Base-by-base conservation (phyloP, 2,329 filamentous ascomycete species). In the Paracoccidioides brasiliensis region DNA sequence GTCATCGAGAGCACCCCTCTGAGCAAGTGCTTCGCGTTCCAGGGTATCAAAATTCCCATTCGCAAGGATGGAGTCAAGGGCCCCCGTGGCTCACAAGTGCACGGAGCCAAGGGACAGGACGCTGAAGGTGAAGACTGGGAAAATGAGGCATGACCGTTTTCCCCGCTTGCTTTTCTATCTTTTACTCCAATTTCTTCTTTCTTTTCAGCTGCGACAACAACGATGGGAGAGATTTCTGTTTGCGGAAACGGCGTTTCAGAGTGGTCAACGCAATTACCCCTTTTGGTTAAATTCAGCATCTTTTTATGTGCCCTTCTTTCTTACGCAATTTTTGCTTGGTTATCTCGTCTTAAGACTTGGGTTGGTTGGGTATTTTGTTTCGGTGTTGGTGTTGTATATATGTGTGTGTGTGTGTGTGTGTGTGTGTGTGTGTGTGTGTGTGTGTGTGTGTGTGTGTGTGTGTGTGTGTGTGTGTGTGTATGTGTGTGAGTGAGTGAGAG, bases 41-140 rank as follows among this genome's bases (percentile, higher is more conserved):
- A 98, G 66, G 93, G 93, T 30, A 95, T 95, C 72, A 96, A 96
- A 72, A 96, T 97, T 30, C 91, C 91, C 0, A 96, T 97, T 55
- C 78, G 91, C 28, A 96, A 96, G 71, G 91, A 96, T 65, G 84
- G 85, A 66, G 75, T 64, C 72, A 79, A 70, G 65, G 71, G 60
- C 53, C 74, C 57, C 3, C 64, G 60, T 9, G 73, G 73, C 41
- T 70, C 72, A 50, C 69, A 73, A 22, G 72, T 77, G 48, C 75
- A 74, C 49, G 74, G 44, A 8, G 28, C 73, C 54, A 63, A 61
- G 54, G 72, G 73, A 50, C 72, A 72, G 56, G 63, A 61, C 38
- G 60, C 58, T 7, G 59, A 62, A 12, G 57, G 46, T 10, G 57
- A 57, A 9, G 59, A 58, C 5, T 63, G 55, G 48, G 60, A 41